Evolutionary conservation across 2,329 filamentous ascomycete species (phyloP), one percentile per base, ranked within the genome.

Genomic region (Pseudocercospora eumusae): DNA sequence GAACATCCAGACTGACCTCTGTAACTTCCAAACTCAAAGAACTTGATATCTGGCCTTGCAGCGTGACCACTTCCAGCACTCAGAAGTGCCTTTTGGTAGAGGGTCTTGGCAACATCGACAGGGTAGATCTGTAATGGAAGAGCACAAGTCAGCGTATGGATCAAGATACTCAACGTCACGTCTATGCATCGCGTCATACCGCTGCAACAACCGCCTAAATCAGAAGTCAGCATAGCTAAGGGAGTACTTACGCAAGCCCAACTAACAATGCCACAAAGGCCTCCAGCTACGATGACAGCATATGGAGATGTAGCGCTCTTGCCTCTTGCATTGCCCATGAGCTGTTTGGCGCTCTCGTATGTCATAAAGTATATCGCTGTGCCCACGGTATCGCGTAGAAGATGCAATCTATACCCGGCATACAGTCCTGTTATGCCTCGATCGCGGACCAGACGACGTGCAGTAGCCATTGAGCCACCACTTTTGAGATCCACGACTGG

Each of bases 291-390:
- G 13, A 93, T 84, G 31, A 95, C 90, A 15, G 91, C 88, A 59
- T 91, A 75, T n/a, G 90, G 90, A 71, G 89, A 90, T 54, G 89
- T 91, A n/a, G 90, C 86, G 7, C 88, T 87, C 64, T 84, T 84
- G 66, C 89, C 88, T 53, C 89, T 86, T 66, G 90, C 86, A 15
- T 90, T 91, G 20, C 88, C 90, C 66, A 92, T 83, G 23, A 93
- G 78, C 75, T 95, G 91, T 74, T 96, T 96, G 69, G 87, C 86
- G 74, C 89, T 92, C 76, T 96, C 91, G 75, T 96, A 96, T 28
- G 91, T 93, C 79, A 90, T 91, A 73, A 96, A 96, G 75, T 96
- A 96, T 61, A 93, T 91, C 28, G 86, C 85, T 1, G 91, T 96
- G 58, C 91, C 91, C 63, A 95, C 81, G 0, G 90, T 93, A 76